Evolutionary conservation across 2,329 filamentous ascomycete species (phyloP).

Genomic region (Fusarium tupiense): DNA sequence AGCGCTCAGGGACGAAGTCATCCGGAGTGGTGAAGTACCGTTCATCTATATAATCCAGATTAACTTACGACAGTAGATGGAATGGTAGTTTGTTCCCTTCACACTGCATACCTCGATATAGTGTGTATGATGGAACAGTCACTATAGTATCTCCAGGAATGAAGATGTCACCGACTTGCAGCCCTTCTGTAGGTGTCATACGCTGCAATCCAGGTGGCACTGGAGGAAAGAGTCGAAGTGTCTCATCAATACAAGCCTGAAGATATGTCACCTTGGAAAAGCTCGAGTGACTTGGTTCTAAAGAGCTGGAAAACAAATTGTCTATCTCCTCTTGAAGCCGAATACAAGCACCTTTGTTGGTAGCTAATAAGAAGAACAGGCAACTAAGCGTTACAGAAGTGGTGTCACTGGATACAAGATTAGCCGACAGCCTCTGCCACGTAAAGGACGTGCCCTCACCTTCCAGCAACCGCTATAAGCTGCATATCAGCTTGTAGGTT

Average conservation of each 20-base stretch:
- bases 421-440: rapidly evolving
- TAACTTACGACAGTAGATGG: rapidly evolving
- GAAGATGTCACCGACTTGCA: neutral
- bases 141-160: neutral
- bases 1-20: neutral
- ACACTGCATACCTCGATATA: neutral
- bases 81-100: rapidly evolving
- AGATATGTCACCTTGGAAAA: neutral
- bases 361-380: neutral
- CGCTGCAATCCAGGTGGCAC: neutral
- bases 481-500: neutral
- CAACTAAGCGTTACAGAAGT: neutral
- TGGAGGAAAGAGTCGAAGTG: neutral
- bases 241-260: neutral
- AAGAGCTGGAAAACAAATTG: neutral
- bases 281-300: neutral
- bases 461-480: neutral
- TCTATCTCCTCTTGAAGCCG: neutral
- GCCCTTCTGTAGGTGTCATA: neutral
- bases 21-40: neutral
- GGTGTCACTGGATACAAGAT: rapidly evolving
- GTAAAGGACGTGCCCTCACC: rapidly evolving
- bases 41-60: neutral
- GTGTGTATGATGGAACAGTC: neutral
- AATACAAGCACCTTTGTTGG: rapidly evolving